These are phyloP conservation scores for Euphorbia celastroides DNA, from an alignment of 441 rosid species.

Conservation along the genomic window DNA sequence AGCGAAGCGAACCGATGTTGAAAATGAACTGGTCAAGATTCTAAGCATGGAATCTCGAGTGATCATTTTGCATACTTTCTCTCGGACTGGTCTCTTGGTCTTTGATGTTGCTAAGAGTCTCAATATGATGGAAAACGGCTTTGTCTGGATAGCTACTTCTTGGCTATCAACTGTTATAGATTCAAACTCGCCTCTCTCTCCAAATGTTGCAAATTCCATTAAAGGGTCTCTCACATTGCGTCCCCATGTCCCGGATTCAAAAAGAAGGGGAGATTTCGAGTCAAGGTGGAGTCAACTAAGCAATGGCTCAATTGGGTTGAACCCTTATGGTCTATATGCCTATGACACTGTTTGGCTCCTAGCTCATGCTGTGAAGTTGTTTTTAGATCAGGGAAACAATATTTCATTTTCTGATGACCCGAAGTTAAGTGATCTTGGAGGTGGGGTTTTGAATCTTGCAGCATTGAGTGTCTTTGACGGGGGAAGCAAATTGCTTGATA, in stretches of 20 bases:
- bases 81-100: constrained; percentile 45
- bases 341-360: constrained; percentile 94
- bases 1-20: constrained; percentile 38
- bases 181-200: constrained; percentile 39
- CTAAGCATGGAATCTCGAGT: constrained; percentile 66
- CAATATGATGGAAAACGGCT: constrained; percentile 74
- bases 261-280: constrained; percentile 51
- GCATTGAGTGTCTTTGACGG: constrained; percentile 70
- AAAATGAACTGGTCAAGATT: constrained; percentile 50
- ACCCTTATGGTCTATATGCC: constrained; percentile 67
- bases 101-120: constrained; percentile 63
- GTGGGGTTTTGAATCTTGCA: constrained; percentile 55
- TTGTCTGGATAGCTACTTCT: constrained; percentile 83
- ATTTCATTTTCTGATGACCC: constrained; percentile 64
- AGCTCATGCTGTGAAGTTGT: constrained; percentile 60
- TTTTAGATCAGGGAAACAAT: constrained; percentile 55
- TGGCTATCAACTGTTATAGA: constrained; percentile 80
- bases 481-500: constrained; percentile 51
- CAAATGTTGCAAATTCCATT: constrained; percentile 27
- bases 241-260: constrained; percentile 59
- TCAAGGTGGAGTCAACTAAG: constrained; percentile 60
- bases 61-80: constrained; percentile 52
- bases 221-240: constrained; percentile 71
- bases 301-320: constrained; percentile 59
- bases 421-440: constrained; percentile 35